A percentile compares a stretch with the other conserved stretches of the same genome.
Evolutionary conservation across 345 rosid genomes (phyloP).

Genomic region (Raphanus sativus): DNA sequence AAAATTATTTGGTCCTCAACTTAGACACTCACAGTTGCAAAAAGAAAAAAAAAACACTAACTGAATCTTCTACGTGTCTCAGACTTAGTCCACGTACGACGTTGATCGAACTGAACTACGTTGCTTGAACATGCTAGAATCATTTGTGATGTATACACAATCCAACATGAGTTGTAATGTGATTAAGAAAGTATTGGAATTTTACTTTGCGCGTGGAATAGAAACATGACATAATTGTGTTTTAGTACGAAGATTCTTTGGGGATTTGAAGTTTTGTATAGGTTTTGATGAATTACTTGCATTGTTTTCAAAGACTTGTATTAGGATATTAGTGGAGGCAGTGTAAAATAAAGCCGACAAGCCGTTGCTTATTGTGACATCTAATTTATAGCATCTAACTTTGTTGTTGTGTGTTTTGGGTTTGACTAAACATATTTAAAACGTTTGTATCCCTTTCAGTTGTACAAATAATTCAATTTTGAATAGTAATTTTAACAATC

Average conservation of each 20-base stretch:
- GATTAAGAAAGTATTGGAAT: neutral
- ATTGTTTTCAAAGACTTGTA: conserved; percentile 31
- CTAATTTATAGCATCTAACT: neutral
- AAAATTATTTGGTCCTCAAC: neutral
- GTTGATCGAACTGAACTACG: neutral
- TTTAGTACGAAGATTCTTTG: conserved; percentile 14
- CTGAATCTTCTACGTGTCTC: no score
- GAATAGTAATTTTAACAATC: neutral
- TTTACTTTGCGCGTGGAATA: conserved; percentile 27
- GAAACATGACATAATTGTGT: conserved; percentile 15
- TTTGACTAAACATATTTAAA: neutral
- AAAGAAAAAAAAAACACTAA: neutral
- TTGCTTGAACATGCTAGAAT: conserved; percentile 15
- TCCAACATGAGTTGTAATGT: neutral
- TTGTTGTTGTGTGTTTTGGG: conserved; percentile 14
- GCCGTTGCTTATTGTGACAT: conserved; percentile 13
- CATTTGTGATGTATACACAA: conserved; percentile 21
- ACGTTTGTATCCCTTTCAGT: conserved; percentile 6
- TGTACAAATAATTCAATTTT: neutral
- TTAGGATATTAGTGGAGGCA: conserved; percentile 10
- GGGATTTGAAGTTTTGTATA: conserved; percentile 11
- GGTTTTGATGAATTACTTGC: conserved; percentile 16
- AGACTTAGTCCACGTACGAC: neutral
- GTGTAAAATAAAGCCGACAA: neutral
- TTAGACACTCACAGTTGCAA: neutral